phyloP scores from a whole-genome alignment of 345 rosid species.

The Tarenaya hassleriana region DNA sequence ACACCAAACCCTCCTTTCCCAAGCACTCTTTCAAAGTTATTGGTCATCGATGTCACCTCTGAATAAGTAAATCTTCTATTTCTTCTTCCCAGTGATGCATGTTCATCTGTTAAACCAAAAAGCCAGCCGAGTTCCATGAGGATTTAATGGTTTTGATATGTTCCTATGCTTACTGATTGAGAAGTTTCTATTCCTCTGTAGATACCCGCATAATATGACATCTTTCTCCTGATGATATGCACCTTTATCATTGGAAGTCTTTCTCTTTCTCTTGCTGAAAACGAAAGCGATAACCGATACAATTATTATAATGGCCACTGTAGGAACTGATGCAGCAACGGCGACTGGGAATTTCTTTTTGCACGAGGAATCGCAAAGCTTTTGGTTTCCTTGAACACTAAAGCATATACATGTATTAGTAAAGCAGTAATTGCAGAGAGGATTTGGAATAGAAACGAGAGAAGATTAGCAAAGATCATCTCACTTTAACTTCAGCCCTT shows the following conservation, averaged over 20 bases:
- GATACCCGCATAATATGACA: no score
- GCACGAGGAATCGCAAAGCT: slow-evolving; percentile 20
- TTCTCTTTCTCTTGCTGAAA: not conserved
- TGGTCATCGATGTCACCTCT: slow-evolving; percentile 22
- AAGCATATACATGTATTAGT: not conserved
- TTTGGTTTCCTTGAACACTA: slow-evolving; percentile 34
- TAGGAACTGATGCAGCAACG: slow-evolving; percentile 14
- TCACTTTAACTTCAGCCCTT: slow-evolving; percentile 28
- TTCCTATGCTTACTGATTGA: no score
- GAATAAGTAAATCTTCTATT: slow-evolving; percentile 11
- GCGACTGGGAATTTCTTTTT: slow-evolving; percentile 17
- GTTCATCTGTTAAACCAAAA: not conserved
- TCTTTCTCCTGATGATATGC: no score
- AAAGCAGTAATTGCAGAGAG: no score
- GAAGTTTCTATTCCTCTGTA: not conserved
- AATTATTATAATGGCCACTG: not conserved
- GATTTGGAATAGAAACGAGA: not conserved
- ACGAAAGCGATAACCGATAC: not conserved
- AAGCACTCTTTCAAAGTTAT: slow-evolving; percentile 19
- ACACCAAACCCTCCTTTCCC: slow-evolving; percentile 38
- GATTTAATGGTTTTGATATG: not conserved
- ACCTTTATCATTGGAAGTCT: not conserved
- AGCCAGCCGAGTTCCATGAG: no score
- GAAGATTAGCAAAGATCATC: not conserved
- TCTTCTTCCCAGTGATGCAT: not conserved